A percentile compares a stretch with the other conserved stretches of the same genome.
Evolutionary conservation across 2,329 filamentous ascomycete species (phyloP).

Genomic region (Diaporthe vaccinii): DNA sequence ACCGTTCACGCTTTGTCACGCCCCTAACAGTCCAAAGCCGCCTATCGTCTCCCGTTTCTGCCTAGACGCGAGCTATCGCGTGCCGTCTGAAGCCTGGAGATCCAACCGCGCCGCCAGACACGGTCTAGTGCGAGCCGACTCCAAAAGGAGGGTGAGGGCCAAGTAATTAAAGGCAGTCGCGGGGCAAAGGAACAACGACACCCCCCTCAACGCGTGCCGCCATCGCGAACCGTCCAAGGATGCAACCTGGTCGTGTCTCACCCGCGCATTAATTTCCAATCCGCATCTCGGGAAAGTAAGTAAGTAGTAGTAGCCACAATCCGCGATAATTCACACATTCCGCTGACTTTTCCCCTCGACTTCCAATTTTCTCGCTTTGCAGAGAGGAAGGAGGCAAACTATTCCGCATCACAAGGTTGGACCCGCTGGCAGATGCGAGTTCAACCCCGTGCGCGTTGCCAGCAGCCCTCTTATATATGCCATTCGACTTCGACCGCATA

Average conservation of each 20-base stretch:
- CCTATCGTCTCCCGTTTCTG: constrained; percentile 5
- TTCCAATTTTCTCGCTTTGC: background rate
- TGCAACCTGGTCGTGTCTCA: constrained; percentile 22
- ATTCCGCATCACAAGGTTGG: background rate
- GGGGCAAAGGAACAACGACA: constrained; percentile 14
- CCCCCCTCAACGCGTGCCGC: constrained; percentile 28
- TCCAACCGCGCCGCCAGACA: constrained; percentile 18
- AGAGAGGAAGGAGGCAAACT: background rate
- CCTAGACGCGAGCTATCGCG: constrained; percentile 21
- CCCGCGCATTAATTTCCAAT: constrained; percentile 23
- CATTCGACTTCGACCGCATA: constrained; percentile 29
- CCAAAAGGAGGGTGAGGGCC: background rate
- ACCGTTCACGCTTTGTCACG: constrained; percentile 14
- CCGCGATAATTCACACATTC: constrained; percentile 2
- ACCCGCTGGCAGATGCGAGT: background rate
- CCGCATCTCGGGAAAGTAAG: background rate
- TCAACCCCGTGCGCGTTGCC: background rate
- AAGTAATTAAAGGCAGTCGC: constrained; percentile 15
- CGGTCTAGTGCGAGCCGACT: constrained; percentile 23
- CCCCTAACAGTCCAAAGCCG: background rate
- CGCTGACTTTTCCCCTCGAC: background rate
- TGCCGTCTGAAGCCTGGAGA: constrained; percentile 17
- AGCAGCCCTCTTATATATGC: constrained; percentile 27
- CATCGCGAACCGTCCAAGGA: constrained; percentile 22
- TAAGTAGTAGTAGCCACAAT: background rate